phyloP scores from a whole-genome alignment of 176 grass and related monocot species.

The Oryza meridionalis region DNA sequence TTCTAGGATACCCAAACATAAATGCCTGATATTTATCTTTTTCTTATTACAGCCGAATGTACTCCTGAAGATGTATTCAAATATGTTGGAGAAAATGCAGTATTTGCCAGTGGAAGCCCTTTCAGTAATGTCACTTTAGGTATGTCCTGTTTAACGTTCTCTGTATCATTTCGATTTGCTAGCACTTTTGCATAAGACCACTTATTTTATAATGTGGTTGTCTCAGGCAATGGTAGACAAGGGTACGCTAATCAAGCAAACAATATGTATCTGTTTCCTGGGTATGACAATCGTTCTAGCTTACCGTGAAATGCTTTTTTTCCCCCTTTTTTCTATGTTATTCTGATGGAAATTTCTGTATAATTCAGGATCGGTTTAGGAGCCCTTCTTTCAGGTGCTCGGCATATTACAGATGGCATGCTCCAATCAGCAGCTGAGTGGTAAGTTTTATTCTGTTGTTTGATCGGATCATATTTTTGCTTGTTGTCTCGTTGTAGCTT shows the following conservation, averaged over 20 bases:
- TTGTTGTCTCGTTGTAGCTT: slow-evolving; percentile 1
- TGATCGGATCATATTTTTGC: slow-evolving; percentile 18
- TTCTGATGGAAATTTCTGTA: slow-evolving; percentile 36
- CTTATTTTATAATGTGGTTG: slow-evolving; percentile 27
- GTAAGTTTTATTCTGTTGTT: slow-evolving; percentile 52
- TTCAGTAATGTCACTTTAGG: slow-evolving; percentile 85
- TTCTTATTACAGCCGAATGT: slow-evolving; percentile 75
- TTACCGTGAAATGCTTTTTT: background rate
- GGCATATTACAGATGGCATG: slow-evolving; percentile 89
- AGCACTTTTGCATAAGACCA: background rate
- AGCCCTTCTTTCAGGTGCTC: slow-evolving; percentile 91
- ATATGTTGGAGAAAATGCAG: slow-evolving; percentile 78
- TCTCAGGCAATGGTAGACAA: slow-evolving; percentile 68
- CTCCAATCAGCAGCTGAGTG: slow-evolving; percentile 94
- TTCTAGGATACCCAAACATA: slow-evolving; percentile 19
- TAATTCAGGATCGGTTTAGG: slow-evolving; percentile 92
- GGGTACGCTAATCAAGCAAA: slow-evolving; percentile 96
- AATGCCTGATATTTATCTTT: slow-evolving; percentile 40
- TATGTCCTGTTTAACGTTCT: slow-evolving; percentile 42
- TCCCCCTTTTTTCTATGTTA: slow-evolving; percentile 32
- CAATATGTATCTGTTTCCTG: slow-evolving; percentile 99
- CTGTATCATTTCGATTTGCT: slow-evolving; percentile 13
- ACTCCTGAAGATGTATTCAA: slow-evolving; percentile 94
- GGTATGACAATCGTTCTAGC: slow-evolving; percentile 58
- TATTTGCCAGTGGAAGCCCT: slow-evolving; percentile 98